phyloP scores from a whole-genome alignment of 2,329 filamentous ascomycete species.

The Mariannaea sp. region DNA sequence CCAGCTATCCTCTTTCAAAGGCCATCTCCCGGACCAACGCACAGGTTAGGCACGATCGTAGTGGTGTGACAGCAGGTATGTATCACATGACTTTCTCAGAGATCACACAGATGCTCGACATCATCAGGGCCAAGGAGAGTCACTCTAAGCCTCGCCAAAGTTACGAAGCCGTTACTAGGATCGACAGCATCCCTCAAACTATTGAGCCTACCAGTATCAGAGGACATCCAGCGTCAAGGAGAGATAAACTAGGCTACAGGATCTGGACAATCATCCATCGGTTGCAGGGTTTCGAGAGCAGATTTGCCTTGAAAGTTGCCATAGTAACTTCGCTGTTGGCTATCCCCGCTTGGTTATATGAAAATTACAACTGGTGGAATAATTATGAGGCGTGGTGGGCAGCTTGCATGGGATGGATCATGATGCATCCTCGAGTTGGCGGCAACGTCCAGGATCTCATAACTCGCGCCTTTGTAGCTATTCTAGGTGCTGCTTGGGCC shows the following conservation, averaged over 20 bases:
- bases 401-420: conserved; percentile 61
- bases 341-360: conserved; percentile 57
- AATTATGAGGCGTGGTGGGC: conserved; percentile 62
- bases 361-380: conserved; percentile 58
- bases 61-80: conserved; percentile 59
- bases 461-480: conserved; percentile 53
- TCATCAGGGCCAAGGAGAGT: conserved; percentile 47
- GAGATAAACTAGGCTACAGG: conserved; percentile 49
- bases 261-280: conserved; percentile 57
- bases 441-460: conserved; percentile 63
- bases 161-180: conserved; percentile 30
- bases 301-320: conserved; percentile 62
- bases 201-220: conserved; percentile 48
- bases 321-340: conserved; percentile 56
- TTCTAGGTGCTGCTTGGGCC: conserved; percentile 60
- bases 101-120: conserved; percentile 50
- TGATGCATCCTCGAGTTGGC: conserved; percentile 56
- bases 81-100: conserved; percentile 53
- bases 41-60: conserved; percentile 63
- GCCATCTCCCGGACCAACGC: conserved; percentile 58
- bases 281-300: conserved; percentile 61
- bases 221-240: conserved; percentile 41
- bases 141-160: conserved; percentile 25
- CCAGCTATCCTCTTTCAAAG: conserved; percentile 60
- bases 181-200: conserved; percentile 45